Evolutionary conservation across 345 rosid genomes (phyloP).

Genomic region (Eucalyptus erythrocorys): DNA sequence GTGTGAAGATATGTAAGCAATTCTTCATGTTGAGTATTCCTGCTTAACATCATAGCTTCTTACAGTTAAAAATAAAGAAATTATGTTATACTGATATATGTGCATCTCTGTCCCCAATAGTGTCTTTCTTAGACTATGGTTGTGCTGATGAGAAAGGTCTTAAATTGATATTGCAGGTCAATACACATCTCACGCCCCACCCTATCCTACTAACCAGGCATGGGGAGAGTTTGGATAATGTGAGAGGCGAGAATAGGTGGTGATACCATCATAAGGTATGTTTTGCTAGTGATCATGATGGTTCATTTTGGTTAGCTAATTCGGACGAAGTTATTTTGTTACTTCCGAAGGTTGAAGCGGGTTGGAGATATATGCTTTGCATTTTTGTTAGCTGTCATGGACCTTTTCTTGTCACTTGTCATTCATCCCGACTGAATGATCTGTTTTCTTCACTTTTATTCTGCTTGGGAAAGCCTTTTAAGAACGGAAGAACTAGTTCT

Average conservation of each 20-base stretch:
- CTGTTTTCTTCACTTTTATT: background rate
- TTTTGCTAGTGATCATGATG: background rate
- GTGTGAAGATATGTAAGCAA: background rate
- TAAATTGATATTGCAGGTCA: slow-evolving; percentile 47
- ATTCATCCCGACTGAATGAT: background rate
- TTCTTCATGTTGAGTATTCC: background rate
- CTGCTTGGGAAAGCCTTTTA: background rate
- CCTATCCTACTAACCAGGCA: slow-evolving; percentile 98
- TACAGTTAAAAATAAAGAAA: background rate
- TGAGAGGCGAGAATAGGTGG: slow-evolving; percentile 98
- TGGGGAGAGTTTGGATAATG: slow-evolving; percentile 96
- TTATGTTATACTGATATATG: background rate
- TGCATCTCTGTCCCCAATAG: background rate
- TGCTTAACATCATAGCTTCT: background rate
- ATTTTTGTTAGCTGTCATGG: background rate
- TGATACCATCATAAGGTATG: slow-evolving; percentile 73
- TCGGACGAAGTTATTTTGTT: background rate
- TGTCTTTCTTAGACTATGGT: background rate
- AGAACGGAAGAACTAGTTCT: background rate
- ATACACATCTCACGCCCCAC: slow-evolving; percentile 96
- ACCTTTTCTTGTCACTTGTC: background rate
- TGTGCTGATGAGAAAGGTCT: background rate
- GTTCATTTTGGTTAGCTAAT: background rate
- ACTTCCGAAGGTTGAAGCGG: background rate
- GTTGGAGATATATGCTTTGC: background rate